phyloP scores from a whole-genome alignment of 805 yeast genomes.

The Nakazawaea anatomiae region DNA sequence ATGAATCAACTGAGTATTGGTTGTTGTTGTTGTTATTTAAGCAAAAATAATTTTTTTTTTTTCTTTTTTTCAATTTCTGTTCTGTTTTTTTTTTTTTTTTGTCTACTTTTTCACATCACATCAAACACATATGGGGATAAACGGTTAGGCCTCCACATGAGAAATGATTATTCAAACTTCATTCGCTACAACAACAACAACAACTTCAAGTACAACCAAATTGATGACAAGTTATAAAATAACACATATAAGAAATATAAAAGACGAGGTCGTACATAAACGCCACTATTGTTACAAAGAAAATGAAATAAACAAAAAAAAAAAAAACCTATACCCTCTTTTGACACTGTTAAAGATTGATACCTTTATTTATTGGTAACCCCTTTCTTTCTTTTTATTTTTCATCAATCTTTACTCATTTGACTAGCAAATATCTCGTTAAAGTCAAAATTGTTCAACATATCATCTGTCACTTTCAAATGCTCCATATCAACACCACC shows the following conservation, averaged over 20 bases:
- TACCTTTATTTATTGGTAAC: not conserved
- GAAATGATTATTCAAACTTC: too few relatives aligned
- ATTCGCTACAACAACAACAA: too few relatives aligned
- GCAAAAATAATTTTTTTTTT: too few relatives aligned
- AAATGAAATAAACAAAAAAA: not conserved
- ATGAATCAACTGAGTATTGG: too few relatives aligned
- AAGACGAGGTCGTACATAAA: not conserved
- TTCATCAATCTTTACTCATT: constrained; percentile 19
- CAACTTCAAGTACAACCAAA: too few relatives aligned
- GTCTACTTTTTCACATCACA: too few relatives aligned
- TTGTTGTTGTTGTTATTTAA: too few relatives aligned
- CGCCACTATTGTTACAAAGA: not conserved
- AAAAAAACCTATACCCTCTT: not conserved
- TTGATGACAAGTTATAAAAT: not conserved
- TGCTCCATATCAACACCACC: not conserved
- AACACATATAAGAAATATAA: not conserved
- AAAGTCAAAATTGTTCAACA: constrained; percentile 7
- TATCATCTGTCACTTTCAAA: constrained; percentile 7
- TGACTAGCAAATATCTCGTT: constrained; percentile 8
- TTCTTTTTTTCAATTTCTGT: too few relatives aligned
- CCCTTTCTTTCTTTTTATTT: not conserved
- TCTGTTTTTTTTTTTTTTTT: too few relatives aligned
- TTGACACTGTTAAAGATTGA: too few relatives aligned
- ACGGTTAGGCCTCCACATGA: too few relatives aligned
- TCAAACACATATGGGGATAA: too few relatives aligned